Base-by-base conservation (phyloP, 805 yeast species). In the Zygosaccharomyces bisporus region DNA sequence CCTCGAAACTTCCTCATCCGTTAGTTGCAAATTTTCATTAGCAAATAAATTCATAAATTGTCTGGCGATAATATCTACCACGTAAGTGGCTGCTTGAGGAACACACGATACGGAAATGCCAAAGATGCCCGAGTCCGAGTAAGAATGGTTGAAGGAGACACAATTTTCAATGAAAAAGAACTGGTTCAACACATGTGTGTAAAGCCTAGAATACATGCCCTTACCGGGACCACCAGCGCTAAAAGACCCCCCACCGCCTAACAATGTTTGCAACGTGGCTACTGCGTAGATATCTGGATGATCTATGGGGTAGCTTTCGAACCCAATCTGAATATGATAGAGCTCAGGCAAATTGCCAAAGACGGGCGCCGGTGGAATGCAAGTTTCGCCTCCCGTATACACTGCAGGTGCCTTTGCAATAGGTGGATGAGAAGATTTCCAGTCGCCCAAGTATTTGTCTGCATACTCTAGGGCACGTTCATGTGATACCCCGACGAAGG, bases 141-240 rank as follows among this genome's bases (percentile, higher is more conserved):
- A 91, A 17, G 95, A 80, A 65, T 89, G 95, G 64, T 89, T 88
- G 69, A 90, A 89, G 6, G 95, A 78, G 56, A 81, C 72, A 63
- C 96, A 88, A 57, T 85, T 83, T 60, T 93, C 99, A 41, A 93
- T 81, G 62, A 84, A 90, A 31, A 95, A 95, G 61, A 85, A 86
- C 62, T 84, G 93, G 67, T 91, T 91, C 61, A 93, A 73, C 2
- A 93, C 95, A 55, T 89, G 80, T 0, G 96, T 87, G 70, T 89
- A 93, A 18, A 95, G 77, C 47, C 98, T 76, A 3, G 96, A 87
- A 63, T 89, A 93, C 98, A 93, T 90, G 3, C 99, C 99, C 66
- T 93, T 93, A 43, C 99, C 99, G 13, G 99, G 99, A 0, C 99
- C 99, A 53, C 99, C 99, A 7, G 99, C 98, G 14, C 95, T 83